Conservation (phyloP, 768 basidiomycete species). For the Suillus americanus region DNA sequence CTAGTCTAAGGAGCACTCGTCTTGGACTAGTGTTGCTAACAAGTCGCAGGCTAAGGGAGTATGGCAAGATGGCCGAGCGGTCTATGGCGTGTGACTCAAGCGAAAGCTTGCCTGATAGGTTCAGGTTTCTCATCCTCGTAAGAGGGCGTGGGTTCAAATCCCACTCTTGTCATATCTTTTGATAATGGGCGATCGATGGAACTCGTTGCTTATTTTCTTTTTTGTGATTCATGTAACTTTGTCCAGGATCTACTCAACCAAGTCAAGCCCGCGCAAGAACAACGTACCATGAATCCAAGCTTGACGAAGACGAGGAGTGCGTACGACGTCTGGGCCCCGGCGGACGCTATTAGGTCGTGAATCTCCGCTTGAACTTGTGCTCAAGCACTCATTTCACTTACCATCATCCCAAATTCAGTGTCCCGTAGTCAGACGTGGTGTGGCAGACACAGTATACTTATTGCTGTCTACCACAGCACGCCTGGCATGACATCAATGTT, state of each 20-base stretch:
- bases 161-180: slow-evolving; percentile 39
- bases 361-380: not conserved
- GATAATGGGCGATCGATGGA: not conserved
- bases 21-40: not conserved
- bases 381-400: too few relatives aligned
- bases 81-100: slow-evolving; percentile 66
- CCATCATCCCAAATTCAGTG: too few relatives aligned
- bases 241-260: too few relatives aligned
- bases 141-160: slow-evolving; percentile 43
- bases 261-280: not conserved
- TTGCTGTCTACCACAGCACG: not conserved
- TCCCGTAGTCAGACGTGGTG: not conserved
- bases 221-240: too few relatives aligned
- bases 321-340: too few relatives aligned
- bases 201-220: too few relatives aligned
- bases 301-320: too few relatives aligned
- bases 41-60: not conserved
- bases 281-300: not conserved
- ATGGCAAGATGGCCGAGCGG: slow-evolving; percentile 61
- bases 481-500: not conserved
- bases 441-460: not conserved
- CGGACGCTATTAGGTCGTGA: too few relatives aligned
- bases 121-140: slow-evolving; percentile 35
- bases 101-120: slow-evolving; percentile 22
- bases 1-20: not conserved